Conservation (phyloP, 2,329 filamentous ascomycete genomes). For the Fusarium fujikuroi region DNA sequence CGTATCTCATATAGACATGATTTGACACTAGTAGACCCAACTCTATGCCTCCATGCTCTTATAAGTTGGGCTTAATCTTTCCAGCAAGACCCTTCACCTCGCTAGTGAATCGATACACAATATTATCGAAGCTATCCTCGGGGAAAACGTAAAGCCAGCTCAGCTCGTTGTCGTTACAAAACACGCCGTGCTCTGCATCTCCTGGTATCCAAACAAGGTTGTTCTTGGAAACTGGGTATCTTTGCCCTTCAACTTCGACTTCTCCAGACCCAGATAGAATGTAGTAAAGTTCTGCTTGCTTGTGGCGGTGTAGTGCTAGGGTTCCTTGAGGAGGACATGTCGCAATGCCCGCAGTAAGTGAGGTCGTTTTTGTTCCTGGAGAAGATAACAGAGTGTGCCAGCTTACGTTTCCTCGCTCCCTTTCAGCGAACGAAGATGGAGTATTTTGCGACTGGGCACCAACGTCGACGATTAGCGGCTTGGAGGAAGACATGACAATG, state of each 20-base stretch:
- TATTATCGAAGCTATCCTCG: constrained; percentile 38
- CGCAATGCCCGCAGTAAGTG: constrained; percentile 35
- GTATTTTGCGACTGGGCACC: background rate
- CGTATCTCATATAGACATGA: background rate
- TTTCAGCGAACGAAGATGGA: constrained; percentile 15
- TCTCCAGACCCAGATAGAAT: constrained; percentile 36
- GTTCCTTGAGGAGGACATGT: constrained; percentile 36
- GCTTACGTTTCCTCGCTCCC: constrained; percentile 27
- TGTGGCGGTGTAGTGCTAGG: constrained; percentile 41
- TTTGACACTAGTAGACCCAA: background rate
- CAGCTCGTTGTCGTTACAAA: constrained; percentile 26
- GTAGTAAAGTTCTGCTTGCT: constrained; percentile 44
- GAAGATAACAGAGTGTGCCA: constrained; percentile 40
- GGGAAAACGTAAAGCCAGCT: constrained; percentile 42
- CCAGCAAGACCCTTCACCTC: constrained; percentile 7
- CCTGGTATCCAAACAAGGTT: constrained; percentile 40
- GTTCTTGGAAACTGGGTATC: constrained; percentile 23
- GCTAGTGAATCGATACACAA: constrained; percentile 38
- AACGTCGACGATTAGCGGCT: constrained; percentile 27
- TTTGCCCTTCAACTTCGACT: constrained; percentile 34
- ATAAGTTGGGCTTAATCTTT: constrained; percentile 15
- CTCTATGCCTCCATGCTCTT: background rate
- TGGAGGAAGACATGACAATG: background rate
- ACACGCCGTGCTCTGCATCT: constrained; percentile 41
- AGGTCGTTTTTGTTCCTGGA: constrained; percentile 19